Evolutionary conservation across 2,329 filamentous ascomycete genomes (phyloP).

Genomic region (Fusarium sp.): DNA sequence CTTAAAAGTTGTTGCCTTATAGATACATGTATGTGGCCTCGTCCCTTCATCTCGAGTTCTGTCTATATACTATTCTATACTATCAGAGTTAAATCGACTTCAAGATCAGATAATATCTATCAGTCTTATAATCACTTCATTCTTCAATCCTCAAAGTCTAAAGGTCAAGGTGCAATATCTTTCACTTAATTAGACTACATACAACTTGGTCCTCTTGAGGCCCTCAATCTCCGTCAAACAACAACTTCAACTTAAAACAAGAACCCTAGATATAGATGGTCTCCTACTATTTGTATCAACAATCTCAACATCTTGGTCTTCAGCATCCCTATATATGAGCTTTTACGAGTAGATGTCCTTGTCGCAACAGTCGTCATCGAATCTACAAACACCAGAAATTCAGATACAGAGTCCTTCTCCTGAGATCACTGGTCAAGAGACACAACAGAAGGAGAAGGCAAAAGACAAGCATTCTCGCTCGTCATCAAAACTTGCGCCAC

Average conservation of each 20-base stretch:
- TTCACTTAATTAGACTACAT: not conserved
- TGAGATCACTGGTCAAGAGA: slow-evolving; percentile 19
- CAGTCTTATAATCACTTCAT: slow-evolving; percentile 10
- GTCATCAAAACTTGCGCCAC: slow-evolving; percentile 27
- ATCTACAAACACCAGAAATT: slow-evolving; percentile 41
- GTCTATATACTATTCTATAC: slow-evolving; percentile 17
- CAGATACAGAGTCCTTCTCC: slow-evolving; percentile 47
- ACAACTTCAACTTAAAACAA: not conserved
- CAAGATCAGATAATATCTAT: slow-evolving; percentile 4
- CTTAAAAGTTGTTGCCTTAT: slow-evolving; percentile 33
- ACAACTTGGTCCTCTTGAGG: not conserved
- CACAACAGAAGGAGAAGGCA: slow-evolving; percentile 2
- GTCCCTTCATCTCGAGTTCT: slow-evolving; percentile 28
- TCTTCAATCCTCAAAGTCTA: slow-evolving; percentile 1
- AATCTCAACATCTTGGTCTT: not conserved
- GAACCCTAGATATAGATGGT: slow-evolving; percentile 12
- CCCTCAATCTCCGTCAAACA: not conserved
- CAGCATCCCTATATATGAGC: slow-evolving; percentile 22
- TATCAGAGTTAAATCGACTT: slow-evolving; percentile 13
- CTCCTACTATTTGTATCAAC: not conserved
- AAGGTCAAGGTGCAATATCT: not conserved
- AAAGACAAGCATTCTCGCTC: slow-evolving; percentile 2
- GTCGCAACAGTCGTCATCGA: slow-evolving; percentile 25
- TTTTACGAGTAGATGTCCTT: slow-evolving; percentile 44
- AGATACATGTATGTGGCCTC: slow-evolving; percentile 36